A percentile compares a stretch with the other conserved stretches of the same genome.
phyloP scores from a whole-genome alignment of 2,329 filamentous ascomycete genomes.

The Pseudofabraea citricarpa region DNA sequence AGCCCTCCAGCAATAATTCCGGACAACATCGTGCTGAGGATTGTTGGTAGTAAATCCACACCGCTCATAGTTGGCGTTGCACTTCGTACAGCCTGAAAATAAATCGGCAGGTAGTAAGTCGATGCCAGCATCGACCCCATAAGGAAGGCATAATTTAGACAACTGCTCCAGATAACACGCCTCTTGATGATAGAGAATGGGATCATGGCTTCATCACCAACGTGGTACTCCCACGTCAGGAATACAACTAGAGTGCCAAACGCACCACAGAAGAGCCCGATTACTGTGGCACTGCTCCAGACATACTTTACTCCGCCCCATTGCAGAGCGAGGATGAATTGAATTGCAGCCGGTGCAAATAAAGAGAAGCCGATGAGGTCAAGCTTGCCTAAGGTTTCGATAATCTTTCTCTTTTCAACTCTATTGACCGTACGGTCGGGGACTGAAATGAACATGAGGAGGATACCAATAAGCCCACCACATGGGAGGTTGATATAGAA shows the following conservation, averaged over 20 bases:
- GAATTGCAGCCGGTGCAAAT: conserved; percentile 26
- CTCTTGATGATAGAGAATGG: conserved; percentile 8
- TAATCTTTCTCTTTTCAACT: not conserved
- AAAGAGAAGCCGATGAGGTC: conserved; percentile 25
- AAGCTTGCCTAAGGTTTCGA: conserved; percentile 18
- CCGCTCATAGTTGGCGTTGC: conserved; percentile 11
- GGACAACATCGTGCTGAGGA: conserved; percentile 2
- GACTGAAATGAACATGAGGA: conserved; percentile 31
- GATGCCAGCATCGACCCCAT: not conserved
- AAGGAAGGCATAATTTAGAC: conserved; percentile 3
- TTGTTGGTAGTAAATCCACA: conserved; percentile 14
- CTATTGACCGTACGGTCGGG: conserved; percentile 14
- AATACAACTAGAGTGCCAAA: conserved; percentile 13
- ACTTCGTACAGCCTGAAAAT: conserved; percentile 23
- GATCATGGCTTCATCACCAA: conserved; percentile 18
- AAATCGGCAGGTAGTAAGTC: conserved; percentile 17
- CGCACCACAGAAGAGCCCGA: conserved; percentile 14
- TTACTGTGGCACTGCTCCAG: conserved; percentile 18
- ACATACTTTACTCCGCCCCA: conserved; percentile 25
- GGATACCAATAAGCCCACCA: conserved; percentile 25
- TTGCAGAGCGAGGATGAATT: conserved; percentile 27
- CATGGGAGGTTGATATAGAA: conserved; percentile 35
- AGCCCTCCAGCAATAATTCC: conserved; percentile 8
- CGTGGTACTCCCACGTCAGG: conserved; percentile 11
- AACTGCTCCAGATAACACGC: conserved; percentile 10